Evolutionary conservation across 768 basidiomycete species (phyloP), one percentile per base, ranked within the genome.

Genomic region (Hydnum rufescens): DNA sequence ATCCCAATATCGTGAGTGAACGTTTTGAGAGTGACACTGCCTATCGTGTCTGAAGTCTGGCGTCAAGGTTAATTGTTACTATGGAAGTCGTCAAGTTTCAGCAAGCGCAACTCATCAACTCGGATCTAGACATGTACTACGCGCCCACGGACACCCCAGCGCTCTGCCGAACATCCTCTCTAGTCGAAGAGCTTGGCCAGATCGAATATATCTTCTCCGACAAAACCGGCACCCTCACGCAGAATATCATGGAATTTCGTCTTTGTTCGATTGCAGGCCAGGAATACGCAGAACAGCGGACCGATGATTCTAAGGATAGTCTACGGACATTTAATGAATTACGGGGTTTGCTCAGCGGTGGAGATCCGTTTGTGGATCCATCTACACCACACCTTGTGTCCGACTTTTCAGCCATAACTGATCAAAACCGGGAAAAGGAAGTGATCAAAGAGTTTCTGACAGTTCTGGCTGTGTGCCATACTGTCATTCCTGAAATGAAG

Each of bases 71-170:
- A 59, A 93, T 97, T 60, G 95, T 99, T 59, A 97, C 95, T 3
- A 97, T 97, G 83, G 95, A 99, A 69, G 84, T 97, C 31, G 95
- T 99, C 68, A 96, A 96, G 64, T 97, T 82, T 61, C 90, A 95
- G 64, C 95, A 97, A 68, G 92, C 95, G 1, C 82, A 86, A 32
- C 74, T 96, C 51, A 99, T 99, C 71, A 99, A 97, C 65, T 89
- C 77, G 25, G 95, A 93, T 65, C 76, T 93, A 49, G 95, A 99
- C 68, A 97, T 99, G 93, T 99, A 99, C 67, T 82, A 97, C 64
- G 77, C 82, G 6, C 78, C 70, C 54, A 95, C 93, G 0, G 95
- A 99, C 63, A 97, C 93, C 0, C 90, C 95, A 0, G 95, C 95
- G 0, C 71, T 97, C 23, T 97, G 95, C 61, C 78, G 93, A n/a